phyloP scores from a whole-genome alignment of 768 basidiomycete species.

The Dendrothele bispora region DNA sequence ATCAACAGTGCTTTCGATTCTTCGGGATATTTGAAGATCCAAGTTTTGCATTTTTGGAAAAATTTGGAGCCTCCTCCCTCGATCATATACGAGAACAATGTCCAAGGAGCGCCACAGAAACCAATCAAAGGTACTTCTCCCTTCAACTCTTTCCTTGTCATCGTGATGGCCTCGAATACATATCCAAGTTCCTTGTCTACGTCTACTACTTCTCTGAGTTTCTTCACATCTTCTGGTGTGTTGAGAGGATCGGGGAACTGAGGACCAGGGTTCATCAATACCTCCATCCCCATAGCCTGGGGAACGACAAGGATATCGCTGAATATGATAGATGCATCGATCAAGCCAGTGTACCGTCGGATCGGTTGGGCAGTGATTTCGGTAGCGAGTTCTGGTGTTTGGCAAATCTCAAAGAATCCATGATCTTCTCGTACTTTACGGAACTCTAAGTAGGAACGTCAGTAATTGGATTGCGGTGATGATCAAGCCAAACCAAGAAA shows the following conservation, averaged over 20 bases:
- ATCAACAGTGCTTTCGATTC: constrained; percentile 76
- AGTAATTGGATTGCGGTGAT: constrained; percentile 3
- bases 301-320: constrained; percentile 97
- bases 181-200: constrained; percentile 86
- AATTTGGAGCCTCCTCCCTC: constrained; percentile 95
- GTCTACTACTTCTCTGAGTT: constrained; percentile 64
- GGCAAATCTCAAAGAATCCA: constrained; percentile 95
- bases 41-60: constrained; percentile 87
- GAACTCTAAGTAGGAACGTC: constrained; percentile 62
- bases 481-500: constrained; percentile 6
- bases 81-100: constrained; percentile 96
- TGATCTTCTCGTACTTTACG: constrained; percentile 80
- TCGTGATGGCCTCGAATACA: constrained; percentile 88
- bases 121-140: constrained; percentile 96
- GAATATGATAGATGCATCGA: constrained; percentile 98
- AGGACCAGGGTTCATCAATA: constrained; percentile 92
- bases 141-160: constrained; percentile 74
- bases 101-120: constrained; percentile 98
- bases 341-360: constrained; percentile 76
- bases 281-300: constrained; percentile 96
- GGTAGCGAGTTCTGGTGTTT: constrained; percentile 85
- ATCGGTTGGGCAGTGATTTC: constrained; percentile 95
- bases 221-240: constrained; percentile 69
- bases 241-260: constrained; percentile 84
- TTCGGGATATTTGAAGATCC: constrained; percentile 90